Evolutionary conservation across 768 basidiomycete species (phyloP), one percentile per base, ranked within the genome.

Genomic region (Erythrobasidium yunnanense): DNA sequence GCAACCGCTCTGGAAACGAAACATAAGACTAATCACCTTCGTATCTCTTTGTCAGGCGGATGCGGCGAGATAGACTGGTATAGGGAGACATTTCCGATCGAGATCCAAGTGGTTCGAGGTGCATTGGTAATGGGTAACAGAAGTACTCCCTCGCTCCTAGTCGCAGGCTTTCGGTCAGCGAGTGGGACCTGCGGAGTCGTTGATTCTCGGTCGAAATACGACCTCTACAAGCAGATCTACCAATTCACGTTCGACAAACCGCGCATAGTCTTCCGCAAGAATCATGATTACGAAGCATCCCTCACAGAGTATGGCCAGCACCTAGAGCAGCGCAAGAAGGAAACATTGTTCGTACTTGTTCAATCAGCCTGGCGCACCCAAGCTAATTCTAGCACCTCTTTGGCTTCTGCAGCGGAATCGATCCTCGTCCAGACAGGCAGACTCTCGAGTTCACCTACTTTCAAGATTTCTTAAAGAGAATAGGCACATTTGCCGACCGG

Each of bases 11-110:
- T n/a, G n/a, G n/a, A n/a, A n/a, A n/a, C n/a, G n/a, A n/a, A n/a
- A n/a, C n/a, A n/a, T n/a, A n/a, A n/a, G n/a, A n/a, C n/a, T n/a
- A n/a, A n/a, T n/a, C n/a, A n/a, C n/a, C n/a, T n/a, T n/a, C n/a
- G n/a, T n/a, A n/a, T n/a, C n/a, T n/a, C n/a, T n/a, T n/a, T n/a
- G n/a, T n/a, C n/a, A n/a, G n/a, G n/a, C n/a, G n/a, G n/a, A n/a
- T n/a, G n/a, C 38, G 67, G 69, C 55, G 30, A 32, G 15, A 71
- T 70, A n/a, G 65, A 76, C 65, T 77, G 77, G 78, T 72, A 86
- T 18, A 86, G 86, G 70, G 88, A 91, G 73, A 77, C 91, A n/a
- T 78, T 96, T 5, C 93, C 93, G 1, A 75, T 95, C 66, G 87
- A 89, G 25, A 80, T 96, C 57, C 82, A 84, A 67, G 79, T 86